Percentiles rank a stretch among this genome's conserved stretches.
phyloP scores from a whole-genome alignment of 2,329 filamentous ascomycete species.

The Venturia aucupariae region DNA sequence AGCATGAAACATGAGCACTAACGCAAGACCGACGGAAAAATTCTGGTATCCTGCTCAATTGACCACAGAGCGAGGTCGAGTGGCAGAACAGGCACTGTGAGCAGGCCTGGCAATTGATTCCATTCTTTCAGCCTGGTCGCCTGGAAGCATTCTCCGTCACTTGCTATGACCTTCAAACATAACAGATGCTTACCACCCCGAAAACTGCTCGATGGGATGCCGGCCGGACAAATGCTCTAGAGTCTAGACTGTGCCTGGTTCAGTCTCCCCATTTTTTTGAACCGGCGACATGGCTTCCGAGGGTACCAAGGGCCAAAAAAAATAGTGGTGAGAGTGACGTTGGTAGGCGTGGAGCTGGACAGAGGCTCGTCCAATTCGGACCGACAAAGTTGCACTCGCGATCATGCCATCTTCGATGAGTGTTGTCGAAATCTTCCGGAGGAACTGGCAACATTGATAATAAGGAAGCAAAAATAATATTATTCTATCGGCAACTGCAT shows the following conservation, averaged over 20 bases:
- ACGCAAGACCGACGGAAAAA: background rate
- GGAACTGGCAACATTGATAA: background rate
- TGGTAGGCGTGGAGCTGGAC: background rate
- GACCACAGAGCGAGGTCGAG: too few relatives aligned
- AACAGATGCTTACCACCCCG: background rate
- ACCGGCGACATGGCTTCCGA: background rate
- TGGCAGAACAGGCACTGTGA: background rate
- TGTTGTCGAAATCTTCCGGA: background rate
- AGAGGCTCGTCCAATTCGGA: background rate
- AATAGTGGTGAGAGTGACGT: background rate
- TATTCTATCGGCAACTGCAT: background rate
- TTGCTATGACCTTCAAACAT: background rate
- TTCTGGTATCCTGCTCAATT: background rate
- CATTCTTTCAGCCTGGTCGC: background rate
- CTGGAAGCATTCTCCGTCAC: background rate
- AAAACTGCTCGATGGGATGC: background rate
- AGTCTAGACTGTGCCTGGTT: background rate
- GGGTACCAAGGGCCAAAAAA: background rate
- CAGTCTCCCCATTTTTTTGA: background rate
- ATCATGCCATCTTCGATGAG: background rate
- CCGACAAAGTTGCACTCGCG: background rate
- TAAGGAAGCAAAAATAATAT: background rate
- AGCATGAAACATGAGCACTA: conserved; percentile 28
- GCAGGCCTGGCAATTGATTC: background rate
- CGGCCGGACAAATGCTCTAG: background rate